phyloP scores from a whole-genome alignment of 441 rosid genomes.

The Euphorbia corollata region DNA sequence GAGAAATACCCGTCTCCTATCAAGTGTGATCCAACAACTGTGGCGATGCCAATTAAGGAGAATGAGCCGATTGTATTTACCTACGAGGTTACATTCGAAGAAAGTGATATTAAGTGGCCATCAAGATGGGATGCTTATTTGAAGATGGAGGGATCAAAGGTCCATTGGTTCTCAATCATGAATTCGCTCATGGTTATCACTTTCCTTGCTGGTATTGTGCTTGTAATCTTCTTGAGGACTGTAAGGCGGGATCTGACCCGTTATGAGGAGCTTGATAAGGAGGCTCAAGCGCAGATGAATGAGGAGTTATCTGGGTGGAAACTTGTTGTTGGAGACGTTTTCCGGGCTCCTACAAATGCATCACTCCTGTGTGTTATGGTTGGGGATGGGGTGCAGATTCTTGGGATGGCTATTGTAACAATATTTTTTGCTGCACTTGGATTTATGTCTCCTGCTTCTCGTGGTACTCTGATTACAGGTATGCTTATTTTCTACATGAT shows the following conservation, averaged over 20 bases:
- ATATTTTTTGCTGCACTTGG: conserved; percentile 68
- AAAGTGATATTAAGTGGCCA: conserved; percentile 74
- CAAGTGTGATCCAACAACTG: conserved; percentile 65
- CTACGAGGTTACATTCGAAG: conserved; percentile 64
- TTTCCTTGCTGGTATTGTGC: conserved; percentile 66
- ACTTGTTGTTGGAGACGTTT: conserved; percentile 73
- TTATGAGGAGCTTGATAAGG: conserved; percentile 67
- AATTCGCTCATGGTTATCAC: conserved; percentile 69
- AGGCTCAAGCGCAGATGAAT: conserved; percentile 67
- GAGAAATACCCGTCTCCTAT: conserved; percentile 50
- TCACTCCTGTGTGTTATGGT: conserved; percentile 64
- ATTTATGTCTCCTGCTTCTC: conserved; percentile 73
- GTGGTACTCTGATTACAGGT: conserved; percentile 60
- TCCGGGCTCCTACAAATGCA: conserved; percentile 59
- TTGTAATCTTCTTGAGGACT: conserved; percentile 71
- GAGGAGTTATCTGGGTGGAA: conserved; percentile 85
- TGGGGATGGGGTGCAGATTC: conserved; percentile 76
- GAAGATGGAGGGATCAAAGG: conserved; percentile 85
- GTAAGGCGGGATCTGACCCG: conserved; percentile 62
- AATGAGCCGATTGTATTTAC: conserved; percentile 65
- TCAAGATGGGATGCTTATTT: conserved; percentile 85
- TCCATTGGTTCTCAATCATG: conserved; percentile 70
- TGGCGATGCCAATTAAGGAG: conserved; percentile 60
- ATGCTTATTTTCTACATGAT: conserved; percentile 72
- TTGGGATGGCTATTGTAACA: conserved; percentile 67